Conservation (phyloP, 2,329 filamentous ascomycete species). For the Alternaria alternata region DNA sequence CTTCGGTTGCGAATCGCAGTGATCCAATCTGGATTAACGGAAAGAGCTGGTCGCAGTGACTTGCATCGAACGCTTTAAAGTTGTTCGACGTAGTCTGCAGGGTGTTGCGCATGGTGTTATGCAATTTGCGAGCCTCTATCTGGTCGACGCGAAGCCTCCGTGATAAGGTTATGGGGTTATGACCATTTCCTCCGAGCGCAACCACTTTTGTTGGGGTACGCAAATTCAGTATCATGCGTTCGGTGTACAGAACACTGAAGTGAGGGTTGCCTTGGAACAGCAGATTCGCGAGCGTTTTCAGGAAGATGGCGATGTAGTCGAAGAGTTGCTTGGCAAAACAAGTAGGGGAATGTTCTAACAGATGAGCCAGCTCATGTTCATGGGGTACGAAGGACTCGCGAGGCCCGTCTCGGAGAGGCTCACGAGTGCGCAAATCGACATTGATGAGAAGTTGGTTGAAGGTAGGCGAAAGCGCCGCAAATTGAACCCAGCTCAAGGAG, state of each 20-base stretch:
- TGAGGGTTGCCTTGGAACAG: constrained; percentile 28
- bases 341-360: constrained; percentile 36
- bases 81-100: constrained; percentile 36
- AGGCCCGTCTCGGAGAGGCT: constrained; percentile 29
- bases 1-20: constrained; percentile 38
- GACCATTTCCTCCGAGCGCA: constrained; percentile 14
- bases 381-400: constrained; percentile 27
- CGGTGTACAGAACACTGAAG: constrained; percentile 37
- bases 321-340: constrained; percentile 42
- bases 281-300: constrained; percentile 39
- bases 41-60: constrained; percentile 32
- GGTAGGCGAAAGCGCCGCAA: constrained; percentile 38
- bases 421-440: constrained; percentile 40
- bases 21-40: constrained; percentile 41
- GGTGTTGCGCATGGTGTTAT: constrained; percentile 37
- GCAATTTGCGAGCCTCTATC: constrained; percentile 29
- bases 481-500: constrained; percentile 38
- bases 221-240: constrained; percentile 39
- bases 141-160: constrained; percentile 31
- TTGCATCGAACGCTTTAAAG: constrained; percentile 37
- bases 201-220: constrained; percentile 38
- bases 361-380: constrained; percentile 34
- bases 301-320: constrained; percentile 42
- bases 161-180: constrained; percentile 22
- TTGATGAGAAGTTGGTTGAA: constrained; percentile 42